A percentile compares a stretch with the other conserved stretches of the same genome.
Evolutionary conservation across 208 protist species (phyloP).

Genomic region (Trypanosoma cruzi): DNA sequence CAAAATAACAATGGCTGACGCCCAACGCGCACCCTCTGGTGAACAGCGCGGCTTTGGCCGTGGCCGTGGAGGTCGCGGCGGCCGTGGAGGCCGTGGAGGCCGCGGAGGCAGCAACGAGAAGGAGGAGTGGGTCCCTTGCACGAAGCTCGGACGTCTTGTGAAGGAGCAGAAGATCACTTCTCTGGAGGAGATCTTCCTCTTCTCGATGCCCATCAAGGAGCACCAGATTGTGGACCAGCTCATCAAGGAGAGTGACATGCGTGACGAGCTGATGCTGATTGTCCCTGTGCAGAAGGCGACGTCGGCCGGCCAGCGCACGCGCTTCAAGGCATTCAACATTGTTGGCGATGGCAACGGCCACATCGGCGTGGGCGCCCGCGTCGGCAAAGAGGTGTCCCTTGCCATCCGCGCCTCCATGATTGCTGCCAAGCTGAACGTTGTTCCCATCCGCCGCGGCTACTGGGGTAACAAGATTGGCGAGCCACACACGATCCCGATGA

Average conservation of each 20-base stretch:
- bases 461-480: conserved; percentile 99
- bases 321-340: conserved; percentile 99
- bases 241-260: conserved; percentile 82
- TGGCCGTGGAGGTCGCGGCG: conserved; percentile 44
- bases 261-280: conserved; percentile 98
- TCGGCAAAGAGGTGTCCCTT: conserved; percentile 99
- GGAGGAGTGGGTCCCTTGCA: conserved; percentile 98
- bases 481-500: conserved; percentile 99
- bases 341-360: conserved; percentile 99
- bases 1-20: conserved; percentile 65
- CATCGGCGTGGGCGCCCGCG: conserved; percentile 99
- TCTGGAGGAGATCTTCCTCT: conserved; percentile 99
- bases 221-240: conserved; percentile 99
- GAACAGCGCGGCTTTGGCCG: conserved; percentile 68
- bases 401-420: conserved; percentile 99
- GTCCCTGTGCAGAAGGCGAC: conserved; percentile 99
- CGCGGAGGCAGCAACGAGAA: conserved; percentile 80
- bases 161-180: conserved; percentile 96
- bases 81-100: conserved; percentile 62
- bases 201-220: conserved; percentile 99
- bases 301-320: conserved; percentile 99
- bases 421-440: conserved; percentile 98
- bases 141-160: conserved; percentile 99
- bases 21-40: conserved; percentile 46
- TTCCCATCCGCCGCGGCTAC: conserved; percentile 99